These are phyloP conservation scores for Lecanicillium sp. DNA, from an alignment of 2,329 filamentous ascomycete species.

Conservation along the genomic window DNA sequence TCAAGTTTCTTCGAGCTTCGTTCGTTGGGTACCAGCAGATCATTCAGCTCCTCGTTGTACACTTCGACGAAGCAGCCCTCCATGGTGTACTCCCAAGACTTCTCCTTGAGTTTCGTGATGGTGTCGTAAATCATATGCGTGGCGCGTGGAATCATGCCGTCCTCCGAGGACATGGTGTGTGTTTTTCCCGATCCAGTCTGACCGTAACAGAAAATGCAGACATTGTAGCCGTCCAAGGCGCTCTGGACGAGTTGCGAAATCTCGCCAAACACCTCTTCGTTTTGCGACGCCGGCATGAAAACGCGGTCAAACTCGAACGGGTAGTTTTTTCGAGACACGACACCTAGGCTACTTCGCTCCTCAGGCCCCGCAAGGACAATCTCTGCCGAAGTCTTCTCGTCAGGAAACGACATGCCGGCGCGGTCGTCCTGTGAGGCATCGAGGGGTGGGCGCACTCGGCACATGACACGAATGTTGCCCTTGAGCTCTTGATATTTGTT, in stretches of 20 bases:
- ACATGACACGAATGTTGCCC: slow-evolving; percentile 98
- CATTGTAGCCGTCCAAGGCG: slow-evolving; percentile 94
- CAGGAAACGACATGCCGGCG: slow-evolving; percentile 72
- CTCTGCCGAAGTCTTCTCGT: slow-evolving; percentile 81
- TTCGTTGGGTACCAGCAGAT: slow-evolving; percentile 58
- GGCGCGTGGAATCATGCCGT: slow-evolving; percentile 93
- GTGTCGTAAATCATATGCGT: slow-evolving; percentile 92
- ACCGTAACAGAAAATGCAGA: slow-evolving; percentile 98
- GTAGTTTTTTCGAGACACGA: slow-evolving; percentile 69
- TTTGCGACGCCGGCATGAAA: slow-evolving; percentile 71
- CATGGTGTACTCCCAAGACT: slow-evolving; percentile 92
- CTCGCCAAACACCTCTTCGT: slow-evolving; percentile 86
- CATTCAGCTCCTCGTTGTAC: slow-evolving; percentile 95
- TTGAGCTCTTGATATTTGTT: slow-evolving; percentile 98
- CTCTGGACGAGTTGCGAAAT: slow-evolving; percentile 96
- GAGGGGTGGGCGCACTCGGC: slow-evolving; percentile 76
- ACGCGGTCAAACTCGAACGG: slow-evolving; percentile 91
- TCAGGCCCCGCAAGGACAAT: slow-evolving; percentile 79
- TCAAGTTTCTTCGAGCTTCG: slow-evolving; percentile 74
- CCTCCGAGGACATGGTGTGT: slow-evolving; percentile 82
- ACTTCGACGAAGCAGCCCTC: slow-evolving; percentile 95
- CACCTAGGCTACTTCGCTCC: slow-evolving; percentile 73
- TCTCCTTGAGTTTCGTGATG: slow-evolving; percentile 74
- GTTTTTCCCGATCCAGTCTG: slow-evolving; percentile 77
- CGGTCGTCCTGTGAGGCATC: slow-evolving; percentile 53